Base-by-base conservation (phyloP, 148 eudicot genomes). In the Persicaria maculosa region DNA sequence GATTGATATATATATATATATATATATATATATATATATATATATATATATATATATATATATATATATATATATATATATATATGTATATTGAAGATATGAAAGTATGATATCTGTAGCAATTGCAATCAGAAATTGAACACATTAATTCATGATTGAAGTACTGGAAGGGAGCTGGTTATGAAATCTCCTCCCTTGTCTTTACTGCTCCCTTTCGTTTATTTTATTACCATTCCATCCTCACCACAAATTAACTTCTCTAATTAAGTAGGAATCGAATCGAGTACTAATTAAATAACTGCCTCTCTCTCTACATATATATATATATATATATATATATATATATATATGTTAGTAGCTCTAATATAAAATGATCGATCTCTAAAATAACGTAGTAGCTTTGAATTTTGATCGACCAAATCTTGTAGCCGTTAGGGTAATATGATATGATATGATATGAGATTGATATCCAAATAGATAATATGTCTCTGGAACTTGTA, bases 401-500 rank as follows among this genome's bases (percentile, higher is more conserved):
- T 52, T 52, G 17, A 31, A 31, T 31, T 31, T 31, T 31, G 40
- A 31, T 31, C 40, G 40, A 52, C 55, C 55, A 52, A 52, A 52
- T 52, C 55, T 52, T 52, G n/a, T 15, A 52, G 16, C 55, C 16
- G 55, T 15, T 12, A 52, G 16, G 55, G 16, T 14, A 3, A n/a
- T 52, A 15, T 52, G 55, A 52, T n/a, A n/a, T n/a, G n/a, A n/a
- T n/a, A n/a, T n/a, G n/a, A n/a, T n/a, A n/a, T n/a, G n/a, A n/a
- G n/a, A n/a, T n/a, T n/a, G n/a, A n/a, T 57, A 57, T 57, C 62
- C 19, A 57, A 57, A 57, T 19, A 57, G 62, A 57, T 57, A 57
- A 20, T 11, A 17, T 57, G 62, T 57, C 55, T 52, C 55, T 52
- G 55, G 17, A 52, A 52, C 17, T 52, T 52, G 6, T 4, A 15